Percentiles rank a stretch among this genome's conserved stretches.
Conservation (phyloP, 306 rosid species). For the Dryas drummondii region DNA sequence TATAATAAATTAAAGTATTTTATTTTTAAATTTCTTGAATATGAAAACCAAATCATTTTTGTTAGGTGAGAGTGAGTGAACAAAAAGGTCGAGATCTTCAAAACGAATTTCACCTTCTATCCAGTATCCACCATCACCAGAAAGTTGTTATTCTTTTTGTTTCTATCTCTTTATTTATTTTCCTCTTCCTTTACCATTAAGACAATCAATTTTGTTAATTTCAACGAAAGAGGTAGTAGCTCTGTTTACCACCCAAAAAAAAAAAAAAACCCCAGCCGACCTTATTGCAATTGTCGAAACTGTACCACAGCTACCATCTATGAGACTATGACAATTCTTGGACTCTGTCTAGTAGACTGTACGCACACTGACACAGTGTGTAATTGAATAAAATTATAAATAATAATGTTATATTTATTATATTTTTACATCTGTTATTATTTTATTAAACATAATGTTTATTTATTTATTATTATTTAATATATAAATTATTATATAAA, state of each 20-base stretch:
- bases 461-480: too few species aligned
- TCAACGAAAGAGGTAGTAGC: neutral
- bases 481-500: too few species aligned
- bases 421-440: too few species aligned
- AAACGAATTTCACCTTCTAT: neutral
- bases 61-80: neutral
- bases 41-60: neutral
- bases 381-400: neutral
- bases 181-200: neutral
- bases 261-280: constrained; percentile 21
- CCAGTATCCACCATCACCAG: constrained; percentile 19
- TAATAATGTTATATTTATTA: too few species aligned
- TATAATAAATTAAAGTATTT: too few species aligned
- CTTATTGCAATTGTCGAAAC: constrained; percentile 21
- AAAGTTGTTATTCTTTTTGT: constrained; percentile 6
- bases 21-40: neutral
- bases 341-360: neutral
- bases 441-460: neutral
- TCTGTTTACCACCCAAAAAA: neutral
- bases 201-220: neutral
- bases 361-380: too few species aligned
- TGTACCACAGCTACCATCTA: neutral
- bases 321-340: constrained; percentile 22
- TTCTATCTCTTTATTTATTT: neutral
- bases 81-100: constrained; percentile 2